These are phyloP conservation scores for Exophiala oligosperma DNA, from an alignment of 2,329 filamentous ascomycete species.

Conservation along the genomic window DNA sequence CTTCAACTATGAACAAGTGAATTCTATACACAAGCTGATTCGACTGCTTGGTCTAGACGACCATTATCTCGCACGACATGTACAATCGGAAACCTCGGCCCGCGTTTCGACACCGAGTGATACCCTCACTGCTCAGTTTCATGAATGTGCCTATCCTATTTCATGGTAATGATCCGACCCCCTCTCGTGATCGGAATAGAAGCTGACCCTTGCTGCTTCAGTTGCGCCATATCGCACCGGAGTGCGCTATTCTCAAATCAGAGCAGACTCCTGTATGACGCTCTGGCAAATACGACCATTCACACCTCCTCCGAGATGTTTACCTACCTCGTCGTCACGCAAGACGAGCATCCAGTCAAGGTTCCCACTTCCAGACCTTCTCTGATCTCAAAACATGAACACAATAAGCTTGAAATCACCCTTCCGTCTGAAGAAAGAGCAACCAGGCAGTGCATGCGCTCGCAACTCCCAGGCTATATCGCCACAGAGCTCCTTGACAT, in stretches of 20 bases:
- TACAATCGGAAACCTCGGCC: constrained; percentile 7
- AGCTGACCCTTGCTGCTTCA: background rate
- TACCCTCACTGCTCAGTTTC: constrained; percentile 9
- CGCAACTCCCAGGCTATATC: constrained; percentile 17
- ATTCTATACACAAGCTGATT: constrained; percentile 14
- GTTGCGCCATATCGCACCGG: constrained; percentile 19
- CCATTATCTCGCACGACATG: constrained; percentile 14
- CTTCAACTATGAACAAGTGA: constrained; percentile 16
- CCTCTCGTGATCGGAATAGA: background rate
- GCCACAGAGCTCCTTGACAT: constrained; percentile 10
- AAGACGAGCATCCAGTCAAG: constrained; percentile 5
- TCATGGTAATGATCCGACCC: constrained; percentile 15
- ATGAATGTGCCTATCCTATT: constrained; percentile 16
- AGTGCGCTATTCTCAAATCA: constrained; percentile 18
- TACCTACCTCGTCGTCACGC: constrained; percentile 8
- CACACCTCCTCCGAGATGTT: constrained; percentile 16
- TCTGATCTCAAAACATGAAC: constrained; percentile 5
- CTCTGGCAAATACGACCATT: constrained; percentile 5
- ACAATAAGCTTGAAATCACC: constrained; percentile 10
- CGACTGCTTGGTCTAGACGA: constrained; percentile 13
- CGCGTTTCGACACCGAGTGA: constrained; percentile 1
- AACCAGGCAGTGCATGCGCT: constrained; percentile 10
- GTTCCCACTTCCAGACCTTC: constrained; percentile 7
- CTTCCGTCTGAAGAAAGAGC: constrained; percentile 8
- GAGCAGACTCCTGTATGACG: constrained; percentile 3